Percentiles rank a stretch among this genome's conserved stretches.
Conservation (phyloP, 129 eudicot species). For the Solidago caesia region DNA sequence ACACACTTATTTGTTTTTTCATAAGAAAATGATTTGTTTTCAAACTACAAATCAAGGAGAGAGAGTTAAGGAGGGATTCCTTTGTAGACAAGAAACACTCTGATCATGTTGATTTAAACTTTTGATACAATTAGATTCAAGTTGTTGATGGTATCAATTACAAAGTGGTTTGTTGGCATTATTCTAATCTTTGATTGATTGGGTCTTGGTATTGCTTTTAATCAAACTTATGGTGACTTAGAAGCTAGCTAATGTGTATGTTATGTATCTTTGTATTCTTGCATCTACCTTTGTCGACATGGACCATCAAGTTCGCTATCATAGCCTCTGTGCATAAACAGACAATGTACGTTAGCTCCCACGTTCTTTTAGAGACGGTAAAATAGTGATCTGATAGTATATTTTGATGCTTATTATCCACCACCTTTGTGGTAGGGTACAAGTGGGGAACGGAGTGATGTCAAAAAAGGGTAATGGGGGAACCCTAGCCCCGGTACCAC, state of each 20-base stretch:
- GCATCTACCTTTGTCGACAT: slow-evolving; percentile 1
- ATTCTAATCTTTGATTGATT: slow-evolving; percentile 12
- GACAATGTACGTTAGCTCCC: background rate
- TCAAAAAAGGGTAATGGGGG: no score
- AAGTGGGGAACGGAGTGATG: background rate
- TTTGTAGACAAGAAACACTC: slow-evolving; percentile 21
- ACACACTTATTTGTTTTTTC: background rate
- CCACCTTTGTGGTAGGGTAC: slow-evolving; percentile 20
- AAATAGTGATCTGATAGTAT: slow-evolving; percentile 3
- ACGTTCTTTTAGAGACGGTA: background rate
- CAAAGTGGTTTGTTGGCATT: slow-evolving; percentile 23
- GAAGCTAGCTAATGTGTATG: slow-evolving; percentile 26
- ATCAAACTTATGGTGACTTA: slow-evolving; percentile 40
- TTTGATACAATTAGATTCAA: background rate
- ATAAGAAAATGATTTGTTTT: background rate
- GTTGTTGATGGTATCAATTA: slow-evolving; percentile 30
- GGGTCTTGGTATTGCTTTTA: slow-evolving; percentile 34
- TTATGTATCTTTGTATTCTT: slow-evolving; percentile 14
- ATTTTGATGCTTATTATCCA: slow-evolving; percentile 3
- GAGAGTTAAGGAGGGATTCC: background rate
- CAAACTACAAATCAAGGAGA: slow-evolving; percentile 8
- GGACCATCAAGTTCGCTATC: slow-evolving; percentile 1
- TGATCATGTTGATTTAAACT: slow-evolving; percentile 10
- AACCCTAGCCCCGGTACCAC: no score
- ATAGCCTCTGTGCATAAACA: background rate